phyloP scores from a whole-genome alignment of 2,329 filamentous ascomycete genomes.

The Pleurostoma richardsiae region DNA sequence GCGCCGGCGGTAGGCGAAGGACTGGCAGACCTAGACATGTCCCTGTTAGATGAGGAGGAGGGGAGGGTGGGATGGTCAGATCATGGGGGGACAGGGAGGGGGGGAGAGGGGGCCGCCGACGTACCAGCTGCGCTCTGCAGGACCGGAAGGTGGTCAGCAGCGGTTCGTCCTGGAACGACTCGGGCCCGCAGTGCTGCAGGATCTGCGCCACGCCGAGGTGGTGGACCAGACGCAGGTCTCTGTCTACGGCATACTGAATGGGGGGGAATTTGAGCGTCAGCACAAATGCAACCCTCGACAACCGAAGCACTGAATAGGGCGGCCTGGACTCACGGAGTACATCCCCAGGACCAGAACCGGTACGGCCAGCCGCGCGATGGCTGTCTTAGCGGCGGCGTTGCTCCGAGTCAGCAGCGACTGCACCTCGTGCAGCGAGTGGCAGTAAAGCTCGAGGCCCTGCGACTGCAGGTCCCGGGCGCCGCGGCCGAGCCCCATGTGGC shows the following conservation, averaged over 20 bases:
- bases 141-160: slow-evolving; percentile 17
- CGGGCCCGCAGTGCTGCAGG: slow-evolving; percentile 17
- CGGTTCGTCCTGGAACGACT: slow-evolving; percentile 14
- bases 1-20: slow-evolving; percentile 13
- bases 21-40: slow-evolving; percentile 13
- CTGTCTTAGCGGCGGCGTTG: neutral
- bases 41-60: neutral
- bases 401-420: slow-evolving; percentile 6
- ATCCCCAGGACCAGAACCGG: slow-evolving; percentile 9
- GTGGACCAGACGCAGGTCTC: slow-evolving; percentile 17
- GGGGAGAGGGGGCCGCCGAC: neutral
- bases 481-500: slow-evolving; percentile 8
- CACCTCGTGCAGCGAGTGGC: slow-evolving; percentile 6
- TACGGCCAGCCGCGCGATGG: slow-evolving; percentile 7
- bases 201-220: slow-evolving; percentile 18
- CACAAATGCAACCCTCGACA: too few relatives aligned
- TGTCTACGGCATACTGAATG: slow-evolving; percentile 14
- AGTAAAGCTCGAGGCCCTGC: slow-evolving; percentile 9
- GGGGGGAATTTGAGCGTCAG: too few relatives aligned
- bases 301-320: neutral
- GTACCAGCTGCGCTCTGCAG: slow-evolving; percentile 15
- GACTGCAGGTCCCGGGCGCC: slow-evolving; percentile 6
- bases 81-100: too few relatives aligned
- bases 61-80: neutral
- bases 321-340: slow-evolving; percentile 7